Percentiles rank a stretch among this genome's conserved stretches.
phyloP scores from a whole-genome alignment of 331 rosid genomes.

The Saraca asoca region DNA sequence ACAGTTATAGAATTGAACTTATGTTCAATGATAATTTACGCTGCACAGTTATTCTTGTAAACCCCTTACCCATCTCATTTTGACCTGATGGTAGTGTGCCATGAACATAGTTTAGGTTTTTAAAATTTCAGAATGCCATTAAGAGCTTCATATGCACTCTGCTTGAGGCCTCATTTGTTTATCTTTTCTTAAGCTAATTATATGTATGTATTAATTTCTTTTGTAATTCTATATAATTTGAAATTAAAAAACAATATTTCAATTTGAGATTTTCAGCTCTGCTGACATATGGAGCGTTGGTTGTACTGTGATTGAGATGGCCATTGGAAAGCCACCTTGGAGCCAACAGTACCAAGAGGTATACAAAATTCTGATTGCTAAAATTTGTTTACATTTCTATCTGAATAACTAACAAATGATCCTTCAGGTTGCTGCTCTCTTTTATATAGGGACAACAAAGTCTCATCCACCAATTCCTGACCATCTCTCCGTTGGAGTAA shows the following conservation, averaged over 20 bases:
- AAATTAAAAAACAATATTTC: background rate
- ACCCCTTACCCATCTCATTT: conserved; percentile 1
- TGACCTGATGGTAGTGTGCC: background rate
- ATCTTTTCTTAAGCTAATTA: conserved; percentile 3
- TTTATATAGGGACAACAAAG: conserved; percentile 93
- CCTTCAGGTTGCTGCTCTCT: conserved; percentile 94
- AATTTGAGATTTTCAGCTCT: conserved; percentile 53
- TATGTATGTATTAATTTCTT: background rate
- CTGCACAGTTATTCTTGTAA: conserved; percentile 17
- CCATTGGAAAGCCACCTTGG: conserved; percentile 99
- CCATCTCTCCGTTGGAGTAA: conserved; percentile 78
- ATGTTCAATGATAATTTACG: conserved; percentile 14
- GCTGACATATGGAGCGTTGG: conserved; percentile 99
- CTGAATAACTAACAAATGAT: conserved; percentile 26
- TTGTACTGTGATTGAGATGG: conserved; percentile 99
- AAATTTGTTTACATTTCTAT: conserved; percentile 26
- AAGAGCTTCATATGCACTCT: conserved; percentile 13
- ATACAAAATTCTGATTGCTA: conserved; percentile 18
- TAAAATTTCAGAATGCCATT: conserved; percentile 4
- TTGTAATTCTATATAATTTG: conserved; percentile 23
- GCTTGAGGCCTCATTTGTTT: conserved; percentile 21
- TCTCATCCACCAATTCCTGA: conserved; percentile 99
- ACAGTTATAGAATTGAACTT: background rate
- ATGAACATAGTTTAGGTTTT: conserved; percentile 9
- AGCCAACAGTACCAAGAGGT: conserved; percentile 99